phyloP scores from a whole-genome alignment of 345 rosid species.

The Cardamine occulta region DNA sequence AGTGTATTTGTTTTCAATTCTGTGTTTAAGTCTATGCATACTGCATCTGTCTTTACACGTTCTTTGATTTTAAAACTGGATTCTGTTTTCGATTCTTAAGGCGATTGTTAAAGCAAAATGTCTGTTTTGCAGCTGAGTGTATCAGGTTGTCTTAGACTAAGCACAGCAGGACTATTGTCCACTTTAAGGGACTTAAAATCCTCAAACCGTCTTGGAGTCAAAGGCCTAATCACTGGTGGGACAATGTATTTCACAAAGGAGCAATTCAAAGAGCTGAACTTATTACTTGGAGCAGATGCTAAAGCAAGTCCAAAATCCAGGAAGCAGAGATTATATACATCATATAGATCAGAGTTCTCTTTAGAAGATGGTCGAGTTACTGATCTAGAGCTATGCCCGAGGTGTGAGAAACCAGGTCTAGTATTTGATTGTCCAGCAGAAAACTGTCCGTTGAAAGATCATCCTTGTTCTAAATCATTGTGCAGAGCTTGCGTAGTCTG shows the following conservation, averaged over 20 bases:
- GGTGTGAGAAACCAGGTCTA: conserved; percentile 41
- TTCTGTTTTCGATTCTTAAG: not conserved
- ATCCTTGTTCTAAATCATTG: conserved; percentile 25
- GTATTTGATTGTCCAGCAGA: conserved; percentile 44
- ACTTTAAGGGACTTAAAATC: conserved; percentile 36
- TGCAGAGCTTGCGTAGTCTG: conserved; percentile 48
- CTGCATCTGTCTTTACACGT: not conserved
- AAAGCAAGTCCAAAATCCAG: conserved; percentile 4
- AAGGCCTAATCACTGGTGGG: conserved; percentile 39
- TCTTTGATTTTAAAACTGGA: not conserved
- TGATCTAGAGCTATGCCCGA: conserved; percentile 43
- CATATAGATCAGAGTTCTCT: conserved; percentile 12
- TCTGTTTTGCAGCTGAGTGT: conserved; percentile 39
- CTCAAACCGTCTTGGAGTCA: conserved; percentile 26
- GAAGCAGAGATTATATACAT: conserved; percentile 30
- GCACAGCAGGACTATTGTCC: conserved; percentile 38
- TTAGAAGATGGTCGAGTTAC: conserved; percentile 28
- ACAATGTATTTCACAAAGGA: conserved; percentile 35
- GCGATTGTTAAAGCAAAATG: too few relatives aligned
- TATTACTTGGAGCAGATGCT: conserved; percentile 37
- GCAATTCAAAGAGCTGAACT: conserved; percentile 40
- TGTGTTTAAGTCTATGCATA: not conserved
- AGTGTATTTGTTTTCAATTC: not conserved
- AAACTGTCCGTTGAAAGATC: conserved; percentile 21
- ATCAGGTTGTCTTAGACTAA: conserved; percentile 39